These are phyloP conservation scores for Scortechinia acanthostroma DNA, from an alignment of 2,329 filamentous ascomycete species.

Conservation along the genomic window DNA sequence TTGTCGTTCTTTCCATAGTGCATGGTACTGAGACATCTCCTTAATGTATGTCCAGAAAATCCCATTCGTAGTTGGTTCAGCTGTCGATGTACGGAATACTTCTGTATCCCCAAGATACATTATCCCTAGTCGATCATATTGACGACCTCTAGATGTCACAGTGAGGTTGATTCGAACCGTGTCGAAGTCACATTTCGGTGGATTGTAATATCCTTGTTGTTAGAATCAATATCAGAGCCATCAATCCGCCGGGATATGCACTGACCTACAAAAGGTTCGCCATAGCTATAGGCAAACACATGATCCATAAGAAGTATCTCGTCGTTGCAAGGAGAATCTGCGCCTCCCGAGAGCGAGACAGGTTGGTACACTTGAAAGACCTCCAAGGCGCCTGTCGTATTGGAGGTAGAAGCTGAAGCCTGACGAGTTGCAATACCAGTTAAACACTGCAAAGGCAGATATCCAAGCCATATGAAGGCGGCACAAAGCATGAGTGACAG, in stretches of 20 bases:
- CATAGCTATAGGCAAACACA: conserved; percentile 16
- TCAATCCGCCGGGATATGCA: conserved; percentile 8
- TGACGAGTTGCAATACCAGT: too few relatives aligned
- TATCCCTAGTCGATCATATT: conserved; percentile 53
- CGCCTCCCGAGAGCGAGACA: neutral
- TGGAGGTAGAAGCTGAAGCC: too few relatives aligned
- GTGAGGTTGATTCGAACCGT: conserved; percentile 45
- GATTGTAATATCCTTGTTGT: conserved; percentile 7
- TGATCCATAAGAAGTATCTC: conserved; percentile 9
- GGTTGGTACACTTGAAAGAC: neutral
- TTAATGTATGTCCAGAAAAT: conserved; percentile 49
- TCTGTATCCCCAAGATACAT: conserved; percentile 58
- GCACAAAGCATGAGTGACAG: too few relatives aligned
- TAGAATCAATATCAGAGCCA: neutral
- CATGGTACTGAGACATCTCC: conserved; percentile 49
- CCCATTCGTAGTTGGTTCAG: conserved; percentile 48
- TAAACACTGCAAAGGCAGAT: too few relatives aligned
- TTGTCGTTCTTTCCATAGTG: conserved; percentile 40
- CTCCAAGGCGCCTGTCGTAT: too few relatives aligned
- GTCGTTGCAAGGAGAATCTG: neutral
- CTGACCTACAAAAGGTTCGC: conserved; percentile 13
- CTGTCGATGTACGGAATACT: conserved; percentile 57
- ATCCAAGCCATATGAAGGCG: too few relatives aligned
- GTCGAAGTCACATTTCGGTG: conserved; percentile 14
- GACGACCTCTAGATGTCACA: conserved; percentile 46